These are phyloP conservation scores for Neonectria punicea DNA, from an alignment of 2,329 filamentous ascomycete species.

Conservation along the genomic window DNA sequence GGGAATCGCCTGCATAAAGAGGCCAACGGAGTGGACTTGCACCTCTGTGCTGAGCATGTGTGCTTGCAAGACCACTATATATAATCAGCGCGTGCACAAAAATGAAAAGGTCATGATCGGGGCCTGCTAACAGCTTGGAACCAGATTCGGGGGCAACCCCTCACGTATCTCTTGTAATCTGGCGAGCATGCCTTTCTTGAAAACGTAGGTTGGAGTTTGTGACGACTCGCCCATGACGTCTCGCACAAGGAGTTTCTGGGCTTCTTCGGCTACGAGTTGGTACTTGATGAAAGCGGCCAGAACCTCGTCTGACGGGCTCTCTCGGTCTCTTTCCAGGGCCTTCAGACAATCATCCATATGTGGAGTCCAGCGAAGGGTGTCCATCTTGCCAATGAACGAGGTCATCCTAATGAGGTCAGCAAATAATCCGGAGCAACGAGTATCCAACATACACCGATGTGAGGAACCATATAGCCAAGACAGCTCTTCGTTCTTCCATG, in stretches of 20 bases:
- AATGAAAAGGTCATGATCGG: not conserved
- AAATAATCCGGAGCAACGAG: not conserved
- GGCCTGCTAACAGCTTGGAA: constrained; percentile 42
- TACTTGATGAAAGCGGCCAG: constrained; percentile 52
- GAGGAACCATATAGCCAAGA: constrained; percentile 58
- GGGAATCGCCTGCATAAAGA: constrained; percentile 47
- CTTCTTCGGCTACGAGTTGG: constrained; percentile 55
- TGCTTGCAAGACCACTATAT: constrained; percentile 44
- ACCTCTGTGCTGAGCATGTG: constrained; percentile 46
- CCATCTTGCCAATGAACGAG: constrained; percentile 57
- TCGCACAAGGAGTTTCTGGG: constrained; percentile 45
- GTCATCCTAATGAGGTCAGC: constrained; percentile 44
- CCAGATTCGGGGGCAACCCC: constrained; percentile 36
- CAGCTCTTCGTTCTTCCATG: constrained; percentile 60
- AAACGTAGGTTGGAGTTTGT: constrained; percentile 47
- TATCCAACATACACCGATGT: constrained; percentile 48
- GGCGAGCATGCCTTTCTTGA: constrained; percentile 45
- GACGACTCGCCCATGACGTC: constrained; percentile 43
- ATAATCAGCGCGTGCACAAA: constrained; percentile 15
- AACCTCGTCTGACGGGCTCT: constrained; percentile 60
- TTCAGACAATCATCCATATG: constrained; percentile 68
- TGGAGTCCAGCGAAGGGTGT: constrained; percentile 65
- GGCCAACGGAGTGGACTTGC: constrained; percentile 47
- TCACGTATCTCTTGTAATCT: constrained; percentile 43
- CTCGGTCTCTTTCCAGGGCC: constrained; percentile 55